These are phyloP conservation scores for Clathrospora elynae DNA, from an alignment of 2,329 filamentous ascomycete genomes.

Conservation along the genomic window DNA sequence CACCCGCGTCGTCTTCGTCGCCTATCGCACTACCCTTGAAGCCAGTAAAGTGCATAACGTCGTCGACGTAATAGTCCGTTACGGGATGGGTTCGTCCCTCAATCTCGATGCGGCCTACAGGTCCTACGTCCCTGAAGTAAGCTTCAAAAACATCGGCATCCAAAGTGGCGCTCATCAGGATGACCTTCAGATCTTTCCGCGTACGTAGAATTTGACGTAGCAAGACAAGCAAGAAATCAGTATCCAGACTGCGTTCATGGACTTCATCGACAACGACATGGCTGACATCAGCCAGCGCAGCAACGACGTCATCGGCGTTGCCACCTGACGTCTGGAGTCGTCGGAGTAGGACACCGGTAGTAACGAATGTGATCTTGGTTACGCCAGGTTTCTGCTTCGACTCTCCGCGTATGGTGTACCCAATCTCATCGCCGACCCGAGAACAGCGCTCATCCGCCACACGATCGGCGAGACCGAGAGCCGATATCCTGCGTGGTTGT, in stretches of 20 bases:
- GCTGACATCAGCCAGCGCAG: constrained; percentile 84
- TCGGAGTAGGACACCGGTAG: constrained; percentile 88
- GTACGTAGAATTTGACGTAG: constrained; percentile 78
- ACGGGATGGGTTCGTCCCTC: constrained; percentile 88
- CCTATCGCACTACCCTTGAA: constrained; percentile 61
- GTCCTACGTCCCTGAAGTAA: constrained; percentile 76
- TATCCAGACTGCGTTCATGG: constrained; percentile 92
- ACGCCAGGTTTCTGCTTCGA: constrained; percentile 70
- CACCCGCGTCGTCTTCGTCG: constrained; percentile 58
- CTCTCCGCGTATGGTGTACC: constrained; percentile 90
- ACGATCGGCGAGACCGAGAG: constrained; percentile 88
- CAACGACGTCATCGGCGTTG: constrained; percentile 75
- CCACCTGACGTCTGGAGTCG: constrained; percentile 90
- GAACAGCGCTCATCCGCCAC: constrained; percentile 90
- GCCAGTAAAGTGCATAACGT: constrained; percentile 78
- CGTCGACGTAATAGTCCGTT: constrained; percentile 86
- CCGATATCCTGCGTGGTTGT: constrained; percentile 91
- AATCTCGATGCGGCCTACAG: constrained; percentile 83
- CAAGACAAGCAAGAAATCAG: constrained; percentile 88
- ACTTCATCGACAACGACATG: constrained; percentile 97
- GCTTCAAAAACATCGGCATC: constrained; percentile 83
- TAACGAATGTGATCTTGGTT: constrained; percentile 94
- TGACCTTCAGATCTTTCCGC: constrained; percentile 80
- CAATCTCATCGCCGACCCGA: constrained; percentile 82
- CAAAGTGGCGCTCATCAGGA: constrained; percentile 95